Conservation (phyloP, 768 basidiomycete genomes). For the Tubosaeta sp. region DNA sequence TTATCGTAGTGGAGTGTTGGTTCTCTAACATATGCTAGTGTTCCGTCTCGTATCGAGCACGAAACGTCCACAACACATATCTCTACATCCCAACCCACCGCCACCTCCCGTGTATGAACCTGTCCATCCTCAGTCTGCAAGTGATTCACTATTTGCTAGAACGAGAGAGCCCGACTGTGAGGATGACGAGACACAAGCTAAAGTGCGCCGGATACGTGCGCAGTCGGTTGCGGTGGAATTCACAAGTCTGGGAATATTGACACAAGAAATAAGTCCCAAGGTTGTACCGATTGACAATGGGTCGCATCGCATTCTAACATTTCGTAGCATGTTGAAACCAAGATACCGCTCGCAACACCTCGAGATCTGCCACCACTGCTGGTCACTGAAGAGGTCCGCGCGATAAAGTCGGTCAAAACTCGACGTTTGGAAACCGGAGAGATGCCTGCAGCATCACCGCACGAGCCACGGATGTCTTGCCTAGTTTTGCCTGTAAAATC, state of each 20-base stretch:
- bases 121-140: not conserved
- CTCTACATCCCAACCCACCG: slow-evolving; percentile 39
- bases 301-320: not conserved
- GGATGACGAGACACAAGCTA: slow-evolving; percentile 42
- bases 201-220: slow-evolving; percentile 38
- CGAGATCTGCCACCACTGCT: slow-evolving; percentile 16
- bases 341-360: slow-evolving; percentile 1
- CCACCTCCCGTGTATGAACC: slow-evolving; percentile 34
- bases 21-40: slow-evolving; percentile 24
- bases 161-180: slow-evolving; percentile 47
- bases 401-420: not conserved
- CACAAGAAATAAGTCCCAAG: slow-evolving; percentile 18
- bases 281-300: slow-evolving; percentile 1
- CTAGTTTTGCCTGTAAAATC: slow-evolving; percentile 17
- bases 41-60: slow-evolving; percentile 47
- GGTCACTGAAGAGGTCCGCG: slow-evolving; percentile 20
- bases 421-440: not conserved
- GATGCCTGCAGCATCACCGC: slow-evolving; percentile 16
- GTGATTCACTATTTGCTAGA: slow-evolving; percentile 25
- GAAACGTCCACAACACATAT: slow-evolving; percentile 34
- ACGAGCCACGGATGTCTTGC: slow-evolving; percentile 18
- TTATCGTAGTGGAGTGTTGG: not conserved
- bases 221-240: slow-evolving; percentile 39
- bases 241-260: slow-evolving; percentile 10
- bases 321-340: slow-evolving; percentile 14